Evolutionary conservation across 176 grass and related monocot species (phyloP), one percentile per base, ranked within the genome.

Genomic region (Rhynchospora tenuis): DNA sequence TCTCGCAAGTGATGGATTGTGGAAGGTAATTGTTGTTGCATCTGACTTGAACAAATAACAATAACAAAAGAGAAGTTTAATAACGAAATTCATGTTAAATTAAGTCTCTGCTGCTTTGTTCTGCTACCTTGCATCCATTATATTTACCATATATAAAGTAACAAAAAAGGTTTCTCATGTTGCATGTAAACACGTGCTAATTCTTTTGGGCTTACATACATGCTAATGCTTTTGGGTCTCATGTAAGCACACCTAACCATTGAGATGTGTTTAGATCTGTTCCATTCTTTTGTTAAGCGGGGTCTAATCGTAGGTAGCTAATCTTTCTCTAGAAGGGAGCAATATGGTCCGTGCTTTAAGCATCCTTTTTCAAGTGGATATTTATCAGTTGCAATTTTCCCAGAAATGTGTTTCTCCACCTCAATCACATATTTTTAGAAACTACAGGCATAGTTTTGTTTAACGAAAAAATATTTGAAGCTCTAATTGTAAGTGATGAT

Each of bases 1-100:
- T 87, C 93, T 99, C 78, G 96, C 96, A 81, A 99, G 96, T 70
- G 96, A 99, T 60, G 96, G 96, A 19, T 88, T 99, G 46, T 99
- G 96, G 96, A 99, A 99, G 96, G 96, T 99, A 85, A 90, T 13
- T 31, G 14, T 52, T 76, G 24, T 17, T 52, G 46, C 47, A 54
- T 52, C 23, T 51, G 26, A 16, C 33, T 38, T 38, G 33, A 52
- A 15, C 27, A 74, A 24, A 51, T 3, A 27, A 75, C 27, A 24
- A 48, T 59, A 38, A 20, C 56, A 73, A 33, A 42, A 73, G 10
- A 6, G 17, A 59, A 59, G 17, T 22, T 26, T 61, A 23, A 54
- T 75, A 52, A 2, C 17, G 72, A 76, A 27, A 75, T 51, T 55
- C 27, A 55, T 54, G 4, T 55, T 28, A 23, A 76, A 76, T 38